These are phyloP conservation scores for Phytophthora megakarya DNA, from an alignment of 352 stramenopile species.

Conservation along the genomic window DNA sequence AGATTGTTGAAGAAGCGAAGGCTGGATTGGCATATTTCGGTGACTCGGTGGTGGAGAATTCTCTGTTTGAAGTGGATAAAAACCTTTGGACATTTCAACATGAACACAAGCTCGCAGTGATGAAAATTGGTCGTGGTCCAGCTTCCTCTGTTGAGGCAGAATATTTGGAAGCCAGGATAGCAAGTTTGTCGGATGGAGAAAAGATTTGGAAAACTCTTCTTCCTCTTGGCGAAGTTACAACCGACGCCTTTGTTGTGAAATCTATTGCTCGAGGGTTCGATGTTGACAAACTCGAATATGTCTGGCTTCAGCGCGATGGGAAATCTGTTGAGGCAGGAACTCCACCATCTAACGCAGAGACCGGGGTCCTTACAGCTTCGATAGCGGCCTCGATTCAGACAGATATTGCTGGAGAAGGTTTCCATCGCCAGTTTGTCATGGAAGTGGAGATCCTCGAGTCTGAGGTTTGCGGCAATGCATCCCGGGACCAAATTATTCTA, in stretches of 20 bases:
- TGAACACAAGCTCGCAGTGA: slow-evolving; percentile 8
- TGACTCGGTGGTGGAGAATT: slow-evolving; percentile 13
- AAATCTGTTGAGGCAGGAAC: neutral
- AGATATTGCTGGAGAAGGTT: slow-evolving; percentile 43
- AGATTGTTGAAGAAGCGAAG: neutral
- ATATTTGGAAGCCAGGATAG: slow-evolving; percentile 30
- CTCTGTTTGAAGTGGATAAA: slow-evolving; percentile 14
- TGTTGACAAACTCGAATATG: slow-evolving; percentile 25
- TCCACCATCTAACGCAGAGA: slow-evolving; percentile 2
- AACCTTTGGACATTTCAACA: neutral
- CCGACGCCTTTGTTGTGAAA: slow-evolving; percentile 20
- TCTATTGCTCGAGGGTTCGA: slow-evolving; percentile 13
- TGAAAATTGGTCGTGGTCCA: slow-evolving; percentile 19
- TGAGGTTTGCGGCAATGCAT: slow-evolving; percentile 3
- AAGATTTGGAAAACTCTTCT: slow-evolving; percentile 10
- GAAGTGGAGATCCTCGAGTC: slow-evolving; percentile 34
- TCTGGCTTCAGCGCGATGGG: slow-evolving; percentile 20
- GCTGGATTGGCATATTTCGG: neutral
- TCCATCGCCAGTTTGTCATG: slow-evolving; percentile 49
- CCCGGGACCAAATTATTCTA: slow-evolving; percentile 31
- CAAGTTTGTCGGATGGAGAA: neutral
- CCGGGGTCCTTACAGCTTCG: slow-evolving; percentile 4
- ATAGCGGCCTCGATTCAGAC: slow-evolving; percentile 30
- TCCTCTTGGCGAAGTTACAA: slow-evolving; percentile 3
- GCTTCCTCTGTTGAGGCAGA: slow-evolving; percentile 21